Evolutionary conservation across 768 basidiomycete species (phyloP), one percentile per base, ranked within the genome.

Genomic region (Antrodiella citrinella): DNA sequence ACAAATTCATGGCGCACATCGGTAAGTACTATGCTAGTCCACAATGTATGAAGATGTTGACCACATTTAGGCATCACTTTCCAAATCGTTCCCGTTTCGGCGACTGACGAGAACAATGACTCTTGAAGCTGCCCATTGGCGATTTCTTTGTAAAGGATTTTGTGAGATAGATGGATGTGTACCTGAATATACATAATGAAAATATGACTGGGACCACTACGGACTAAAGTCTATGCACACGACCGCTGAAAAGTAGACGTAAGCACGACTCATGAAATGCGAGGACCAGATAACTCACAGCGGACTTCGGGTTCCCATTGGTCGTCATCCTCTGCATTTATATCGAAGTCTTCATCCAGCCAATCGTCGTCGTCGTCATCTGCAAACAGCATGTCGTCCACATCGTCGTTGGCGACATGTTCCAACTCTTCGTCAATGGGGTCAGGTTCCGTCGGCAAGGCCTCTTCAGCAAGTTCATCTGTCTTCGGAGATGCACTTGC

Each of bases 1-100:
- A 75, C 53, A 63, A 69, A n/a, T 82, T 84, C 59, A 69, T 82
- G 63, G 62, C 70, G 24, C 74, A 78, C 57, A 75, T 80, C 49
- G 81, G 81, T 76, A 52, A 57, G 64, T 54, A n/a, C n/a, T n/a
- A n/a, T n/a, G n/a, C n/a, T n/a, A n/a, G n/a, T n/a, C n/a, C n/a
- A n/a, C n/a, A n/a, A n/a, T n/a, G n/a, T n/a, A n/a, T n/a, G n/a
- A n/a, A n/a, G n/a, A n/a, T n/a, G n/a, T n/a, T n/a, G n/a, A n/a
- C n/a, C n/a, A n/a, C n/a, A n/a, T n/a, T 9, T 19, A 53, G 53
- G 53, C 3, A 38, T 54, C 22, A 45, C 43, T 2, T 54, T 54
- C 45, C 49, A 49, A 2, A 44, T 54, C 9, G 49, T 54, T 19
- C 53, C 53, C 19, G 46, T 54, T 7, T 45, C 53, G 12, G 45